These are phyloP conservation scores for Sarocladium oryzae DNA, from an alignment of 2,329 filamentous ascomycete species.

Conservation along the genomic window DNA sequence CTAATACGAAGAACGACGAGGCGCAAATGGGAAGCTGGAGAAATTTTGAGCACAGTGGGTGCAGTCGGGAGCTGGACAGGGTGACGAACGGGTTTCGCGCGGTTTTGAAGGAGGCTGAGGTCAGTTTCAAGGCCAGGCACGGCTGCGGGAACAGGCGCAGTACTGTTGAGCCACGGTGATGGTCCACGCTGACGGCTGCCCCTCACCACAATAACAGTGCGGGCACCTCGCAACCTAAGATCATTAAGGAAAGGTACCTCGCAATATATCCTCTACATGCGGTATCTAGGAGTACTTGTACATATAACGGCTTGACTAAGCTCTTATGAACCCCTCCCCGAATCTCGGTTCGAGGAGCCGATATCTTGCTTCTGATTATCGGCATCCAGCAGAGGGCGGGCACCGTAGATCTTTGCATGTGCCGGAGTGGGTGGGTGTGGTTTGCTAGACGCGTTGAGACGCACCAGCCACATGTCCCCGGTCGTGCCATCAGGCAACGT, in stretches of 20 bases:
- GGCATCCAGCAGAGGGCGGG: neutral
- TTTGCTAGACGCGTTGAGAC: constrained; percentile 3
- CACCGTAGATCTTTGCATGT: constrained; percentile 1
- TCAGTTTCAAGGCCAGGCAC: neutral
- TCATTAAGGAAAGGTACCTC: neutral
- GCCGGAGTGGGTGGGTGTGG: constrained; percentile 1
- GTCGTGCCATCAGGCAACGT: neutral
- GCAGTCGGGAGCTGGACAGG: neutral
- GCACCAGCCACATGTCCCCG: constrained; percentile 1
- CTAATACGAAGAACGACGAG: neutral
- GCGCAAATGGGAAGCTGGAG: neutral
- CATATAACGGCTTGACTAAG: neutral
- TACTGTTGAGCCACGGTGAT: constrained; percentile 3
- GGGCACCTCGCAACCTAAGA: neutral
- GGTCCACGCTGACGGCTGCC: constrained; percentile 5
- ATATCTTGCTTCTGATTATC: neutral
- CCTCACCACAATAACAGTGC: neutral
- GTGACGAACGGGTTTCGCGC: neutral
- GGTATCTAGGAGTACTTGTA: no score
- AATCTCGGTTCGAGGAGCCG: neutral
- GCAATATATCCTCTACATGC: no score
- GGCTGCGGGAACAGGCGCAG: neutral
- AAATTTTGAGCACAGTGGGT: neutral
- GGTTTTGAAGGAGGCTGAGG: constrained; percentile 6
- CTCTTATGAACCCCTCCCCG: neutral